Base-by-base conservation (phyloP, 2,329 filamentous ascomycete genomes). In the Fusarium gaditjirri region DNA sequence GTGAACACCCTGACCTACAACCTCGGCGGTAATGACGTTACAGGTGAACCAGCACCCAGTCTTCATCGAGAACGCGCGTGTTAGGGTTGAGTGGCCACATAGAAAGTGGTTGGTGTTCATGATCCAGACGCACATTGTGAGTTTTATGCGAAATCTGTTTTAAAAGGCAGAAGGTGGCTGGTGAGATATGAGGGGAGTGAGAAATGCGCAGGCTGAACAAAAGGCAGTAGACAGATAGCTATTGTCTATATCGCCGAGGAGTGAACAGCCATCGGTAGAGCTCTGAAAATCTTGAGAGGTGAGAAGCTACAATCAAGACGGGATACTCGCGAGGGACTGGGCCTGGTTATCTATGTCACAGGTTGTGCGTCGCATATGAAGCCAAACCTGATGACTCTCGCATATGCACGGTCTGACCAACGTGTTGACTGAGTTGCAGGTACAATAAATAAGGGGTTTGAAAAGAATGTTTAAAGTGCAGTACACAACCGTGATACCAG, bases 31-130 rank as follows among this genome's bases (percentile, higher is more conserved):
- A 17, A 57, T 57, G 23, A 49, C 54, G 6, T 49, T 57, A 8
- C 54, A 57, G 19, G 54, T 57, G 14, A 57, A 57, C 54, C 54
- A 57, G 42, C 54, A 57, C 14, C 54, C 54, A 1, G 54, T 57
- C 31, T 57, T 57, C 31, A 23, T 50, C 1, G 54, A 36, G 21
- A 36, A 57, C 6, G 41, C 41, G 4, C 54, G 41, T 3, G 12
- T 5, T 9, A 19, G 41, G 17, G 11, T 49, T 38, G 54, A 29
- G 13, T 57, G 54, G 2, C 42, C 54, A 27, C 54, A 57, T 6
- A 57, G 31, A 27, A 36, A 57, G 25, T 57, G 39, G 31, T 57
- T 36, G 2, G 54, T 49, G 19, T 57, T 47, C 54, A 57, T 35
- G 16, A 57, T 29, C 54, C 54, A 57, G 31, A 49, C 41, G 5